Base-by-base conservation (phyloP, 2,329 filamentous ascomycete genomes). In the Seiridium cupressi region DNA sequence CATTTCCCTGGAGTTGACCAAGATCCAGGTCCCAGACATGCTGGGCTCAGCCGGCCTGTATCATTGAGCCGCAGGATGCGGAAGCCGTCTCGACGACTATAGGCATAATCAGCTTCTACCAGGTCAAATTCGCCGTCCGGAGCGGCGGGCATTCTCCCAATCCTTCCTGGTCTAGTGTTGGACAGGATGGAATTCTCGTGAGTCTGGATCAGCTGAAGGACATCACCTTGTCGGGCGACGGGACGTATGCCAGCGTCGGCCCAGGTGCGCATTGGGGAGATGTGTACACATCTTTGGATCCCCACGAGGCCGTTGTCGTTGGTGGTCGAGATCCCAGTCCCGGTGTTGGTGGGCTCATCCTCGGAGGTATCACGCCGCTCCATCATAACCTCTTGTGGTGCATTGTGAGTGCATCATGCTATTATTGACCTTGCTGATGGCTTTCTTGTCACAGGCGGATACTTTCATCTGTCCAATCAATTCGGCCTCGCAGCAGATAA, bases 131-230 rank as follows among this genome's bases (percentile, higher is more conserved):
- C 57, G 72, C 72, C 1, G 70, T 73, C 51, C 68, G 71, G 13
- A 70, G 70, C 47, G 71, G 71, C 32, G 70, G 71, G 18, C 72
- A 73, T 60, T 72, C 72, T 47, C 55, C n/a, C 40, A 26, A 31
- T 31, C 36, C 56, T 42, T 32, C 32, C 5, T 34, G 67, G 13
- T 61, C 9, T 44, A 73, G 70, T 51, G 58, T 11, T 55, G 53
- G 34, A 57, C 60, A 60, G 36, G 36, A 57, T 11, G 61, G 61
- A 3, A 51, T 62, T 35, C 31, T 62, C n/a, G 44, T 62, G 38
- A 54, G 57, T 32, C 35, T 62, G 61, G 60, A 58, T 31, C 60
- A 60, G 49, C 36, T 62, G 48, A 62, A 58, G 8, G 44, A 54
- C 18, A 47, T 62, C 8, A 42, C 53, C 31, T 36, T 60, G 35